A percentile compares a stretch with the other conserved stretches of the same genome.
These are phyloP conservation scores for Anastatica hierochuntica DNA, from an alignment of 345 rosid species.

Conservation along the genomic window DNA sequence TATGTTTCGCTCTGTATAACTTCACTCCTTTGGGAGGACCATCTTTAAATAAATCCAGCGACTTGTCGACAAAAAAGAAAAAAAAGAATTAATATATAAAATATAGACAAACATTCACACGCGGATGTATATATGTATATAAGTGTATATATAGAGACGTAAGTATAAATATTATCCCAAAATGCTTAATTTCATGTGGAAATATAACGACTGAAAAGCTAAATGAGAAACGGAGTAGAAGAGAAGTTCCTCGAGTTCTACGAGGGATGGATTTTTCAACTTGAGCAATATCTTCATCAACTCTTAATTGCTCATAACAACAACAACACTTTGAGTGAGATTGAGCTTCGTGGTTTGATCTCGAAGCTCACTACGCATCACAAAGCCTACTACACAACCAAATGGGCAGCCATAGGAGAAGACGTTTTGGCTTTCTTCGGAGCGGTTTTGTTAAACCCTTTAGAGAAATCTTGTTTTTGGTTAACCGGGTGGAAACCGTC, in stretches of 20 bases:
- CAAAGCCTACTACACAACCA: conserved; percentile 62
- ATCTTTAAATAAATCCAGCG: no score
- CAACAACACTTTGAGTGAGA: conserved; percentile 12
- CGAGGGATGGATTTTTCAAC: conserved; percentile 50
- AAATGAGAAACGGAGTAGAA: conserved; percentile 34
- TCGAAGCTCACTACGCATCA: conserved; percentile 55
- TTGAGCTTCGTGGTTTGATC: conserved; percentile 36
- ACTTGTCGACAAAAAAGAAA: background rate
- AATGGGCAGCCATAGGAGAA: conserved; percentile 67
- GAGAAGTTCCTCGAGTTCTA: conserved; percentile 46
- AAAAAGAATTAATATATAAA: background rate
- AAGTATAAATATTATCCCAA: conserved; percentile 17
- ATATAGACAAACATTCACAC: conserved; percentile 1
- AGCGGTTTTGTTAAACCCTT: conserved; percentile 47
- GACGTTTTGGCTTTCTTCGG: conserved; percentile 57
- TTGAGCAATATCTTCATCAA: conserved; percentile 37
- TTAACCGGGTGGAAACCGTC: conserved; percentile 85
- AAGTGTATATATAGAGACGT: conserved; percentile 9
- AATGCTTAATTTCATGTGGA: background rate
- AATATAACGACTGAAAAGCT: background rate
- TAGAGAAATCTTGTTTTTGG: conserved; percentile 66
- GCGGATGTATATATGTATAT: background rate
- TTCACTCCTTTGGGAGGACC: no score
- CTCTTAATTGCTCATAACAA: conserved; percentile 25
- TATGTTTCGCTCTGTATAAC: no score